Evolutionary conservation across 2,329 filamentous ascomycete genomes (phyloP), one percentile per base, ranked within the genome.

Genomic region (Calonectria montana): DNA sequence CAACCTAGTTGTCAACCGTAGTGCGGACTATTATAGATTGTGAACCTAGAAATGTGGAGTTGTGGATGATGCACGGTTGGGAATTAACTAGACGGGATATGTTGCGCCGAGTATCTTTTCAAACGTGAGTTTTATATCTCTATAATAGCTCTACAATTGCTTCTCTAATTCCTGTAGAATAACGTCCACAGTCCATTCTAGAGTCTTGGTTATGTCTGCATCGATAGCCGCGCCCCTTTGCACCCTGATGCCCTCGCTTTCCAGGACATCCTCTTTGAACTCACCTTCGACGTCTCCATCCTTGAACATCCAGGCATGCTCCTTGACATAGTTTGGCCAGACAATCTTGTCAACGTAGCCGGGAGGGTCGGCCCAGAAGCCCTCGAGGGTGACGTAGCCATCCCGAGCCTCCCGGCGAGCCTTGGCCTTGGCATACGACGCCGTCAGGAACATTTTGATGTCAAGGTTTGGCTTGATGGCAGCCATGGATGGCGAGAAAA

Each of bases 301-400:
- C 74, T 92, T 83, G 80, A 98, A 97, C 82, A 99, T 86, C 88
- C 94, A 97, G 25, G 87, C 86, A 84, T 98, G 96, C 78, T 95
- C 91, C 65, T 89, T 87, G 4, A 94, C 94, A 83, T 98, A 98
- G 78, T 97, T 96, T 4, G 96, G 96, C 97, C 97, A 99, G 5
- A 99, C 97, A 67, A 99, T 90, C 81, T 94, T 90, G 81, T 98
- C 96, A 43, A 98, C 95, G 82, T 98, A 99, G 0, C 94, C 96
- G 0, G 95, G 95, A 0, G 97, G 97, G 82, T 99, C 97, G 69
- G 92, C 89, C 97, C 97, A 99, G 85, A 98, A 99, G 31, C 96
- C 96, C 79, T 98, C 91, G 6, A 93, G 83, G 3, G 94, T 96
- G 35, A 95, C 93, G 81, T 97, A 97, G 13, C 94, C 94, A 75